Evolutionary conservation across 768 basidiomycete genomes (phyloP), one percentile per base, ranked within the genome.

Genomic region (Melanogaster broomeanus): DNA sequence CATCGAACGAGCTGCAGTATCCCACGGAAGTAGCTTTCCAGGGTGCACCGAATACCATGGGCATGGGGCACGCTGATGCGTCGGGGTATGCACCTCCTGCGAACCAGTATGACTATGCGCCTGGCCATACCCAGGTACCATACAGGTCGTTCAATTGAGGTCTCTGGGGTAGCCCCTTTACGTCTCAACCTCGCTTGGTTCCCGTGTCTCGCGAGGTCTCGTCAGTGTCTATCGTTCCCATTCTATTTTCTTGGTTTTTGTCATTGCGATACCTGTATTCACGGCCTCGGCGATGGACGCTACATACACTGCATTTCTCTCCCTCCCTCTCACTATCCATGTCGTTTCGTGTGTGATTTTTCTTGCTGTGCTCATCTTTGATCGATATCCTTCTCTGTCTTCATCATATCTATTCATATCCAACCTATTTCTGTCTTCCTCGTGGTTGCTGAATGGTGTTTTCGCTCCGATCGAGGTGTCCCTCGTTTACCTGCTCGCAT

Each of bases 61-160:
- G 42, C 12, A 30, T 63, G 3, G 33, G 51, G 3, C 64, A 60
- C 38, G 3, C 45, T 34, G 51, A 37, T 13, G 45, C 67, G 30
- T 40, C 48, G 34, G 42, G 56, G 15, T 67, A 67, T 22, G 47
- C 43, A 13, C 33, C 62, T 8, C 48, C 67, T 3, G 3, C 56
- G 21, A 48, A 42, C 25, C 65, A 63, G 11, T 69, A 58, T n/a
- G 42, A 60, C 3, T 67, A 57, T 11, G 19, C 56, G 5, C 28
- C 68, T 4, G 47, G 54, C 15, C 66, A 65, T 9, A 57, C 49
- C 16, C 61, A 66, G 45, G 66, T 62, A 22, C 56, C 58, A 25
- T 70, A 53, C 22, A 25, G 46, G 9, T 40, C 64, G 19, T 58
- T 61, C 21, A 40, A 42, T 3, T 67, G 52, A 67, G 31, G 31